Evolutionary conservation across 257 asterid genomes (phyloP), one percentile per base, ranked within the genome.

Genomic region (Striga asiatica): DNA sequence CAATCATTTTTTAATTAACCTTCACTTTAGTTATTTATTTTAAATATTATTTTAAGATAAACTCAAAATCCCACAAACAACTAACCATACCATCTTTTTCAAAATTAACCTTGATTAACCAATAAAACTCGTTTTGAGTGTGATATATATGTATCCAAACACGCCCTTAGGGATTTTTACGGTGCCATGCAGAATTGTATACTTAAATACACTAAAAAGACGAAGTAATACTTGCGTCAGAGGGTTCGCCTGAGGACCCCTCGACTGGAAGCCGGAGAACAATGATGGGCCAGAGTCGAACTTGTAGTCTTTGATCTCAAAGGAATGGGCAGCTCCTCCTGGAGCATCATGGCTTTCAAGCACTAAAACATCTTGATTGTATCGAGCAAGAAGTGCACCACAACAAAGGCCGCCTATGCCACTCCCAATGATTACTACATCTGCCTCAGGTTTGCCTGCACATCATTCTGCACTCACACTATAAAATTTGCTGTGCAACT

Each of bases 171-270:
- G n/a, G n/a, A n/a, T n/a, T n/a, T n/a, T 16, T 7, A 37, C 13
- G 52, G 42, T 31, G 54, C 14, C 12, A 46, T 20, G 13, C 16
- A 59, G 7, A 32, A 21, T 7, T 35, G 42, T 18, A 13, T 12
- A n/a, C 34, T 22, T 22, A 42, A 20, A 20, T 42, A 18, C 38
- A 16, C 6, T 45, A n/a, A 53, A 39, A 19, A 21, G 50, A 54
- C 32, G 55, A 47, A 67, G 56, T 23, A 61, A 21, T 79, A 91
- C 98, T 74, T 91, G 96, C 50, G 92, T 95, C 37, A 91, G 83
- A 69, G 98, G 98, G 62, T 91, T 91, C 4, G 96, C 95, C 77
- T 91, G 98, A 45, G 75, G 94, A 56, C 98, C 98, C 78, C 98
- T 71, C 27, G 96, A 86, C 48, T 80, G 95, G 39, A 86, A 84